phyloP scores from a whole-genome alignment of 2,329 filamentous ascomycete species.

The Penicillium sp. region DNA sequence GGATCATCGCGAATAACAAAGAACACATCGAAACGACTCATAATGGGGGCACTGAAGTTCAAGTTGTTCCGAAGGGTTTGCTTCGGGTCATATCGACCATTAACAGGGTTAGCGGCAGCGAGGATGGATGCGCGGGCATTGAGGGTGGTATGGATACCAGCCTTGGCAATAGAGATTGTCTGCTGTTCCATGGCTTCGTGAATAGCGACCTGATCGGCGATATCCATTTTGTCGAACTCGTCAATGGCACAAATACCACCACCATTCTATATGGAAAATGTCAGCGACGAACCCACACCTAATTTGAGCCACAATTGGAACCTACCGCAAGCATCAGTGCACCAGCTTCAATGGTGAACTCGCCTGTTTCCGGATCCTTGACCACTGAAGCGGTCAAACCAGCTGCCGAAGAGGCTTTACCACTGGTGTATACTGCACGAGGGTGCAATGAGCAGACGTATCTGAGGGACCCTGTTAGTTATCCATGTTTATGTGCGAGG shows the following conservation, averaged over 20 bases:
- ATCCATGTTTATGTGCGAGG: not conserved
- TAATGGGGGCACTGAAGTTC: conserved; percentile 98
- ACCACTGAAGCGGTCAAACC: conserved; percentile 96
- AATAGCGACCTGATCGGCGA: conserved; percentile 94
- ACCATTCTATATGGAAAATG: conserved; percentile 48
- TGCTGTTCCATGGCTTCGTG: conserved; percentile 99
- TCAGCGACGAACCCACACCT: conserved; percentile 7
- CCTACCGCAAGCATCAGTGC: conserved; percentile 81
- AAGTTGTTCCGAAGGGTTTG: conserved; percentile 89
- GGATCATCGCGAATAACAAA: conserved; percentile 97
- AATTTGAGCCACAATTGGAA: conserved; percentile 35
- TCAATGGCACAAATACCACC: conserved; percentile 98
- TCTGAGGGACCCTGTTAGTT: not conserved
- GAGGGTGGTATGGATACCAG: conserved; percentile 94
- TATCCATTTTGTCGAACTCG: conserved; percentile 99
- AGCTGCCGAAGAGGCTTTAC: conserved; percentile 94
- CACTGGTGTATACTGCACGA: conserved; percentile 93
- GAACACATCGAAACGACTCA: conserved; percentile 98
- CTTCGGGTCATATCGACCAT: conserved; percentile 93
- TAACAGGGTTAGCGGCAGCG: conserved; percentile 92
- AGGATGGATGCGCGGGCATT: conserved; percentile 95
- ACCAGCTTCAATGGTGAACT: conserved; percentile 97
- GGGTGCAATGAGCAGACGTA: conserved; percentile 94
- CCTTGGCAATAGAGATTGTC: conserved; percentile 98
- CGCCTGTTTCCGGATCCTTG: conserved; percentile 97